Conservation (phyloP, 345 rosid species). For the Mallotus nudiflorus region DNA sequence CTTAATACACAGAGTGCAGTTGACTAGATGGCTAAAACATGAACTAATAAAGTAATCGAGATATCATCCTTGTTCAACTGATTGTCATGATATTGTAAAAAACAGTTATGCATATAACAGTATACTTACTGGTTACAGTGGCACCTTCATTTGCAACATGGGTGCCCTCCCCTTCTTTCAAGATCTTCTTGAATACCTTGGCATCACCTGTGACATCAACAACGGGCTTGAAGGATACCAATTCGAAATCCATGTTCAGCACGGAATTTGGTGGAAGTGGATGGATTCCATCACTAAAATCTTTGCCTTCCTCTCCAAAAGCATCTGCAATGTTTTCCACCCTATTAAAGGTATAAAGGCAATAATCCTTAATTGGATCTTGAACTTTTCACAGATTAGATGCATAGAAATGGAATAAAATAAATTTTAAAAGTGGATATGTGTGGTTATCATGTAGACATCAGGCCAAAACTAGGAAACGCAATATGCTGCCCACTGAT, state of each 20-base stretch:
- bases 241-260: slow-evolving; percentile 44
- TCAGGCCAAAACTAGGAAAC: not conserved
- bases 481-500: not conserved
- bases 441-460: not conserved
- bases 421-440: not conserved
- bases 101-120: too few relatives aligned
- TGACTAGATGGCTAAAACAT: not conserved
- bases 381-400: slow-evolving; percentile 2
- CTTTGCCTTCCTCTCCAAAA: slow-evolving; percentile 44
- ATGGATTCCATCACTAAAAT: slow-evolving; percentile 17
- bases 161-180: slow-evolving; percentile 56
- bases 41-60: not conserved
- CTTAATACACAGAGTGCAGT: not conserved
- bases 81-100: not conserved
- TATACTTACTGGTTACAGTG: slow-evolving; percentile 47
- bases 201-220: slow-evolving; percentile 55
- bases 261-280: slow-evolving; percentile 43
- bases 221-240: slow-evolving; percentile 58
- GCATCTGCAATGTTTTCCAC: slow-evolving; percentile 43
- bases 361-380: not conserved
- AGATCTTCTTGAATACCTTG: slow-evolving; percentile 58
- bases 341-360: not conserved
- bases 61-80: not conserved
- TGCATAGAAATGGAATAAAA: not conserved
- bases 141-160: slow-evolving; percentile 56